Base-by-base conservation (phyloP, 78 protist genomes). In the Isochrysis galbana region DNA sequence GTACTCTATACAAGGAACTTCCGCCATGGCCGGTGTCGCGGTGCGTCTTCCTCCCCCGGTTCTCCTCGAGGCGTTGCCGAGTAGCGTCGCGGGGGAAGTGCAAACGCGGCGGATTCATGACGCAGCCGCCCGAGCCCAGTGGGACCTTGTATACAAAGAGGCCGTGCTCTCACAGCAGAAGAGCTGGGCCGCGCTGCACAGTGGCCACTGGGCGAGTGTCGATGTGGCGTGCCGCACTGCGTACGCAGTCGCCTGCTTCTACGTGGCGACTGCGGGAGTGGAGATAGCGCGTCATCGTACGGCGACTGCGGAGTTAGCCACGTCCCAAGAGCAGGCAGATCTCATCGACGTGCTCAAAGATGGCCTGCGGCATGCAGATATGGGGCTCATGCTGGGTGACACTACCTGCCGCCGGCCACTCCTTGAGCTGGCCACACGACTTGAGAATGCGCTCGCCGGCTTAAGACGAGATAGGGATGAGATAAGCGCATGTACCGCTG, bases 381-480 rank as follows among this genome's bases (percentile, higher is more conserved):
- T 77, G 36, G 86, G 86, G 23, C 46, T 77, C 36, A 77, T 77
- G 86, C 86, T 77, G 23, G 86, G 86, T 2, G 48, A 38, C n/a
- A 0, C 19, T 5, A 4, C 47, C 42, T 77, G 7, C 86, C 5
- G 86, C 0, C 14, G 0, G n/a, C 23, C 1, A 26, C 86, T 77
- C 32, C 86, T 77, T 4, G 19, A 0, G 48, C 36, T 29, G 77
- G 38, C 61, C 29, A 7, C 29, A 14, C 61, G 61, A 14, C 61
- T 67, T 36, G 77, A 32, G 36, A 0, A 32, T 14, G 23, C 32
- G 23, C 32, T 21, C 5, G 29, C 77, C 36, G 4, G 41, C 77
- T 14, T 1, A 36, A 10, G 4, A 23, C 77, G 77, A 10, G 36
- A 0, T 14, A 0, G 5, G 36, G 36, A 5, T 23, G 5, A 14